These are phyloP conservation scores for Magnaporthiopsis incrustans DNA, from an alignment of 2,329 filamentous ascomycete species.

Conservation along the genomic window DNA sequence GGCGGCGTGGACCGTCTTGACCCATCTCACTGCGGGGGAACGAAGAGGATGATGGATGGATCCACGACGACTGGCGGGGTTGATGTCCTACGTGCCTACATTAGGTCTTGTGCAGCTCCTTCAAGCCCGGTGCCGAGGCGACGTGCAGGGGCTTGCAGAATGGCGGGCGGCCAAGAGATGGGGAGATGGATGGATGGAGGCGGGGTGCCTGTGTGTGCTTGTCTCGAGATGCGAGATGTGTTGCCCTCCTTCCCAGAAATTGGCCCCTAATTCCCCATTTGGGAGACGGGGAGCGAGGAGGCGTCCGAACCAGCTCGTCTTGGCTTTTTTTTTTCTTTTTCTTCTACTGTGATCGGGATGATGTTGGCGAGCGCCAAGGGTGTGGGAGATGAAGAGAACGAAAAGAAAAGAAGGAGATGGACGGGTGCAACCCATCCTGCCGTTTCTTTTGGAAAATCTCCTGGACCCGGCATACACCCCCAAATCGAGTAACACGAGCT, in stretches of 20 bases:
- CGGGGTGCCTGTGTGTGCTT: background rate
- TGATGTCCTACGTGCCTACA: background rate
- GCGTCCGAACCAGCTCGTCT: too few species aligned
- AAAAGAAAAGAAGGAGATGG: too few species aligned
- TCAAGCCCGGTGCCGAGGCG: background rate
- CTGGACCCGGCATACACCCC: background rate
- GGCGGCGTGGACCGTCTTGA: background rate
- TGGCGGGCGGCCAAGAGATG: background rate
- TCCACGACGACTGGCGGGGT: background rate
- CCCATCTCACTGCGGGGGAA: background rate
- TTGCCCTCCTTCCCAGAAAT: background rate
- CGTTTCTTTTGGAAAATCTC: background rate
- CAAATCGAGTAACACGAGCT: slow-evolving; percentile 4
- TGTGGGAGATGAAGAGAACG: too few species aligned
- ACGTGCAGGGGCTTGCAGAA: background rate
- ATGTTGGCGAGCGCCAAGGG: too few species aligned
- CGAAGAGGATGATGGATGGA: background rate
- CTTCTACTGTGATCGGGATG: too few species aligned
- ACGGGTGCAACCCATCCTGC: too few species aligned
- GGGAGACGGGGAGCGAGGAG: background rate
- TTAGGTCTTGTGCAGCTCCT: background rate
- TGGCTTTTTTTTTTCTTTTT: too few species aligned
- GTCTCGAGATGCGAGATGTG: background rate
- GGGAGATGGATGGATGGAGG: background rate
- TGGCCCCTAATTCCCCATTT: background rate